Conservation (phyloP, 2,329 filamentous ascomycete genomes). For the Chaetomiaceae sp. region DNA sequence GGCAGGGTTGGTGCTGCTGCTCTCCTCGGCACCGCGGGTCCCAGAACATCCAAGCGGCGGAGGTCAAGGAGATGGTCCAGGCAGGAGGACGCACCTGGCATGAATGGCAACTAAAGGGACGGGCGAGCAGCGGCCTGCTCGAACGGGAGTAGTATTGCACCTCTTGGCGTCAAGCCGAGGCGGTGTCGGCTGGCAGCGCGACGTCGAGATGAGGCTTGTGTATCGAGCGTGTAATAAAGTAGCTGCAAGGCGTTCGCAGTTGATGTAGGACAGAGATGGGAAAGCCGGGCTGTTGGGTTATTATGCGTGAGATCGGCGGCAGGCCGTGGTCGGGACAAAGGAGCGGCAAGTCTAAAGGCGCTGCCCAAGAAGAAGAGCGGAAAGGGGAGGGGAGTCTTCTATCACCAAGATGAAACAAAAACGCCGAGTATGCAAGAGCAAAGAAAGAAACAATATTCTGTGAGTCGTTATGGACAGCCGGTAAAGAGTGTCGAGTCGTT, state of each 20-base stretch:
- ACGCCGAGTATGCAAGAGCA: conserved; percentile 15
- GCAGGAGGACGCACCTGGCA: conserved; percentile 25
- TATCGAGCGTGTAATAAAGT: neutral
- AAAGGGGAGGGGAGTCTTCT: conserved; percentile 4
- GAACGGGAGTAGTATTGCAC: conserved; percentile 13
- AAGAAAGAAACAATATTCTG: conserved; percentile 10
- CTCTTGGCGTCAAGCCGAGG: neutral
- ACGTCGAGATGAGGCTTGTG: neutral
- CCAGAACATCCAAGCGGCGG: neutral
- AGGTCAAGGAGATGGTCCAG: neutral
- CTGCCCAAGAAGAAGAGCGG: conserved; percentile 5
- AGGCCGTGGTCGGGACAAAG: conserved; percentile 20
- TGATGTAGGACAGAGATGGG: conserved; percentile 10
- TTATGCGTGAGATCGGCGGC: neutral
- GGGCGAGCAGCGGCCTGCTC: conserved; percentile 25
- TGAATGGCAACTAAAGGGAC: conserved; percentile 25
- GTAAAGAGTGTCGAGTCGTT: conserved; percentile 8
- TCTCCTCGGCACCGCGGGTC: neutral
- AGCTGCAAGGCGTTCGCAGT: conserved; percentile 5
- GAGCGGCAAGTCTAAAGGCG: conserved; percentile 19
- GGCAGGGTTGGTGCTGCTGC: neutral
- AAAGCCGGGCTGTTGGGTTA: neutral
- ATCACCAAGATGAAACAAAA: conserved; percentile 10
- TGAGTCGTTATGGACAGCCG: conserved; percentile 1
- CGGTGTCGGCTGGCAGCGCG: neutral